Evolutionary conservation across 1,284 basidiomycete genomes (phyloP).

Genomic region (Boletus mariae): DNA sequence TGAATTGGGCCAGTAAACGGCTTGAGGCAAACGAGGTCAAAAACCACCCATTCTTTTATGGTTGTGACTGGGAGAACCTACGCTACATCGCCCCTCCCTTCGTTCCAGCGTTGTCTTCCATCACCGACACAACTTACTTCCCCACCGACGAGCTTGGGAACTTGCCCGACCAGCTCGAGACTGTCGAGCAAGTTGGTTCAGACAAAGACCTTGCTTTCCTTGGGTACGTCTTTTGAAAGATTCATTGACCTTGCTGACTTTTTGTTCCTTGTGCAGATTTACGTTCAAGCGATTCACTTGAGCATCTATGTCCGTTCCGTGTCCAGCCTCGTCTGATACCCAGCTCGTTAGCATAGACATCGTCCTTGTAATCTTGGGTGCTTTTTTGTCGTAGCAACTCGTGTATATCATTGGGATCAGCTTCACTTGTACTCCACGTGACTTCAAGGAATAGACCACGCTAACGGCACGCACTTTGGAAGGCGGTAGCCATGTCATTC

Average conservation of each 20-base stretch:
- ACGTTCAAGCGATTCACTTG: conserved; percentile 79
- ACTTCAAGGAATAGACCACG: conserved; percentile 6
- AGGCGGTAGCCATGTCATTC: conserved; percentile 55
- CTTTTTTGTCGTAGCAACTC: conserved; percentile 13
- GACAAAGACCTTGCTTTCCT: conserved; percentile 93
- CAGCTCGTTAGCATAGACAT: conserved; percentile 27
- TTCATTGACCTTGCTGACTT: conserved; percentile 7
- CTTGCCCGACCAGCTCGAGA: conserved; percentile 70
- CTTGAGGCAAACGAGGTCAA: conserved; percentile 88
- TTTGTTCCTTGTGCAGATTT: conserved; percentile 46
- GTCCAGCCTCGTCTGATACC: conserved; percentile 21
- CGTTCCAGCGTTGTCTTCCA: conserved; percentile 87
- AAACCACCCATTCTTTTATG: conserved; percentile 93
- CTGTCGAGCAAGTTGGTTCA: conserved; percentile 66
- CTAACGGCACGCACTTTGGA: conserved; percentile 1
- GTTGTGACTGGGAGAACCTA: conserved; percentile 91
- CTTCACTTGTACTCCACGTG: conserved; percentile 15
- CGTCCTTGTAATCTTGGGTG: conserved; percentile 24
- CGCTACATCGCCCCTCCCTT: conserved; percentile 95
- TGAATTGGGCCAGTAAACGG: conserved; percentile 81
- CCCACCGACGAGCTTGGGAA: conserved; percentile 94
- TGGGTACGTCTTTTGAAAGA: conserved; percentile 51
- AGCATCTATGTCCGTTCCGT: not conserved
- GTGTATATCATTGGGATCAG: conserved; percentile 17
- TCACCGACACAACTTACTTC: conserved; percentile 96